Conservation (phyloP, 2,329 filamentous ascomycete species). For the Fusarium buharicum region DNA sequence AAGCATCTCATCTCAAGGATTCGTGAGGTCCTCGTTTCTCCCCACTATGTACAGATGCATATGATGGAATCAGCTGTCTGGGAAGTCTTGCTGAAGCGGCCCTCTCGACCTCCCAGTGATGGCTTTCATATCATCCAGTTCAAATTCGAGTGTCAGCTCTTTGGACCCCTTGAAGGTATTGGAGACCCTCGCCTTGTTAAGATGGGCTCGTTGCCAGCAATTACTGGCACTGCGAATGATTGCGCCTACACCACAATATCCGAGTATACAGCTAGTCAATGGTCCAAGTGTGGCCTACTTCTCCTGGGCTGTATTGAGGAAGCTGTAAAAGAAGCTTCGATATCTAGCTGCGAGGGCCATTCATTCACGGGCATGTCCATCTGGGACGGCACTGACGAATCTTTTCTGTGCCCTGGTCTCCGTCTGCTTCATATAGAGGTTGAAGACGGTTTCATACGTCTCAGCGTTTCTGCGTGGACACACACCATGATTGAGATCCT, state of each 20-base stretch:
- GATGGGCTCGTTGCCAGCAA: slow-evolving; percentile 47
- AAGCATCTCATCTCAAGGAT: slow-evolving; percentile 47
- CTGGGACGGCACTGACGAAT: slow-evolving; percentile 49
- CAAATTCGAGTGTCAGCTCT: slow-evolving; percentile 50
- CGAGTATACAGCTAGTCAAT: slow-evolving; percentile 48
- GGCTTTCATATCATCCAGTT: slow-evolving; percentile 52
- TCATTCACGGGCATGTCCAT: slow-evolving; percentile 50
- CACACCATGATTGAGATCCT: slow-evolving; percentile 51
- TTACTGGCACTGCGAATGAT: slow-evolving; percentile 51
- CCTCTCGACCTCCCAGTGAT: slow-evolving; percentile 47
- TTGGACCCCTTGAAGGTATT: slow-evolving; percentile 45
- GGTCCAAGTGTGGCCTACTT: slow-evolving; percentile 48
- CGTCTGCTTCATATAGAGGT: slow-evolving; percentile 51
- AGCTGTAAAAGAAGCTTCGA: slow-evolving; percentile 46
- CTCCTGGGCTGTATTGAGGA: slow-evolving; percentile 49
- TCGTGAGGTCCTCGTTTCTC: slow-evolving; percentile 47
- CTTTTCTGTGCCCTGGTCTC: slow-evolving; percentile 45
- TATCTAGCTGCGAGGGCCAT: slow-evolving; percentile 40
- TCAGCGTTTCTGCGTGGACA: slow-evolving; percentile 51
- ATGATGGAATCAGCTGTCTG: slow-evolving; percentile 53
- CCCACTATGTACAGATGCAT: slow-evolving; percentile 52
- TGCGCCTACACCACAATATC: slow-evolving; percentile 50
- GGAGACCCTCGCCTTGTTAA: slow-evolving; percentile 46
- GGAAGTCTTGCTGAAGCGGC: slow-evolving; percentile 49
- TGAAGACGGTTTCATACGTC: slow-evolving; percentile 47